These are phyloP conservation scores for Penicillium canariense DNA, from an alignment of 495 filamentous ascomycete genomes.

Conservation along the genomic window DNA sequence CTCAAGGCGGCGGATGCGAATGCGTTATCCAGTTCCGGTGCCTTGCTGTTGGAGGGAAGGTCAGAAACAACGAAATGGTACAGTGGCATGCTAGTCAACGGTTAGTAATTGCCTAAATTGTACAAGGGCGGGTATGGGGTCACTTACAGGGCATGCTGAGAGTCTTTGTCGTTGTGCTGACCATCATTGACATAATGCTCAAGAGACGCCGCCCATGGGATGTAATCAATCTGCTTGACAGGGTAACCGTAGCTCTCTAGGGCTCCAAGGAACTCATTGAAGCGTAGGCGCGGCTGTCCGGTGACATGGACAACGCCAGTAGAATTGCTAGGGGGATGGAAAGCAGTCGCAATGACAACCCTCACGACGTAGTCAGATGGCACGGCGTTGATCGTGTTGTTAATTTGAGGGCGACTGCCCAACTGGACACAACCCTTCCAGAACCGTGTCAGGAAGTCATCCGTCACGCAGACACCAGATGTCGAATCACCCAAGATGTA, in stretches of 20 bases:
- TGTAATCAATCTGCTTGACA: constrained; percentile 66
- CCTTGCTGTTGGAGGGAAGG: constrained; percentile 72
- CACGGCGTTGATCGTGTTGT: constrained; percentile 88
- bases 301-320: constrained; percentile 75
- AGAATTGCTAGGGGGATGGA: constrained; percentile 54
- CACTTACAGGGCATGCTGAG: constrained; percentile 62
- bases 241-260: constrained; percentile 76
- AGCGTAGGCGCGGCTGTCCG: constrained; percentile 72
- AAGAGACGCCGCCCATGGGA: constrained; percentile 47
- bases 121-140: neutral
- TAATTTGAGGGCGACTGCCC: constrained; percentile 64
- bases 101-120: neutral
- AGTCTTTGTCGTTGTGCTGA: constrained; percentile 54
- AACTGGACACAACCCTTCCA: constrained; percentile 88
- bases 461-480: constrained; percentile 73
- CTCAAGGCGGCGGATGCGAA: constrained; percentile 66
- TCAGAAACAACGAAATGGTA: constrained; percentile 82
- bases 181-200: constrained; percentile 63
- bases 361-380: constrained; percentile 82
- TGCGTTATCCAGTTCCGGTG: constrained; percentile 75
- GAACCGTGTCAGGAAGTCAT: constrained; percentile 91
- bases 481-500: constrained; percentile 73
- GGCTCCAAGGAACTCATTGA: constrained; percentile 72
- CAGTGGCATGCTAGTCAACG: constrained; percentile 61
- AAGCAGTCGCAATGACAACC: constrained; percentile 69